Percentiles rank a stretch among this genome's conserved stretches.
These are phyloP conservation scores for Myxozyma geophila DNA, from an alignment of 805 yeast species.

Conservation along the genomic window DNA sequence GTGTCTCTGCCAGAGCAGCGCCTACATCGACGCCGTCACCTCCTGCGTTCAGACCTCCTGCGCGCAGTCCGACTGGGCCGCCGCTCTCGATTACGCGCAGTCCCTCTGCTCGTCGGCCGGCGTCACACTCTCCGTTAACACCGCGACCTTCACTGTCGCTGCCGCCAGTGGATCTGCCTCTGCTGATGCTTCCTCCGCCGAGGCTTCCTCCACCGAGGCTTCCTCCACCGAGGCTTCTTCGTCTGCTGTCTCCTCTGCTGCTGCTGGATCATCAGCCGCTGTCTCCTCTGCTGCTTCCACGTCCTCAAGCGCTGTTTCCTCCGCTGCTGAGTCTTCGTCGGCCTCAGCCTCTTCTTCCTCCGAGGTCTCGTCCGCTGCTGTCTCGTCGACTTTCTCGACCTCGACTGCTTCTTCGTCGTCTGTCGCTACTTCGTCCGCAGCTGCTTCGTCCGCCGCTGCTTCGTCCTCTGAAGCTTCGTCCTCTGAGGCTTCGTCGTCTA, in stretches of 20 bases:
- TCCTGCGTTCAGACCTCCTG: constrained; percentile 31
- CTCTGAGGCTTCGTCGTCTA: constrained; percentile 8
- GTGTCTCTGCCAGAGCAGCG: constrained; percentile 26
- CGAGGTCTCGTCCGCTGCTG: constrained; percentile 13
- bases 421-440: constrained; percentile 11
- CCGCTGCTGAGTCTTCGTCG: constrained; percentile 15
- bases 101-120: constrained; percentile 32
- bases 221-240: constrained; percentile 13
- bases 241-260: constrained; percentile 13
- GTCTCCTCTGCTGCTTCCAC: constrained; percentile 13
- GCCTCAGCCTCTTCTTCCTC: constrained; percentile 19
- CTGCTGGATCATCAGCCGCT: constrained; percentile 9
- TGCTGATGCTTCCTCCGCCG: constrained; percentile 13
- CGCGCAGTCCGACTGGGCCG: constrained; percentile 24
- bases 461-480: too few relatives aligned
- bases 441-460: constrained; percentile 13
- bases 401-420: too few relatives aligned
- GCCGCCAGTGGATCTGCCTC: constrained; percentile 6
- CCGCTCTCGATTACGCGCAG: constrained; percentile 33
- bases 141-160: constrained; percentile 25
- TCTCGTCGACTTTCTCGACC: constrained; percentile 3
- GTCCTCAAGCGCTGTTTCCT: constrained; percentile 7
- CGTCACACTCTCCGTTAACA: constrained; percentile 29
- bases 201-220: constrained; percentile 1
- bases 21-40: constrained; percentile 30